These are phyloP conservation scores for Fennellomyces sp. DNA, from an alignment of 371 early-diverging fungal species.

Conservation along the genomic window DNA sequence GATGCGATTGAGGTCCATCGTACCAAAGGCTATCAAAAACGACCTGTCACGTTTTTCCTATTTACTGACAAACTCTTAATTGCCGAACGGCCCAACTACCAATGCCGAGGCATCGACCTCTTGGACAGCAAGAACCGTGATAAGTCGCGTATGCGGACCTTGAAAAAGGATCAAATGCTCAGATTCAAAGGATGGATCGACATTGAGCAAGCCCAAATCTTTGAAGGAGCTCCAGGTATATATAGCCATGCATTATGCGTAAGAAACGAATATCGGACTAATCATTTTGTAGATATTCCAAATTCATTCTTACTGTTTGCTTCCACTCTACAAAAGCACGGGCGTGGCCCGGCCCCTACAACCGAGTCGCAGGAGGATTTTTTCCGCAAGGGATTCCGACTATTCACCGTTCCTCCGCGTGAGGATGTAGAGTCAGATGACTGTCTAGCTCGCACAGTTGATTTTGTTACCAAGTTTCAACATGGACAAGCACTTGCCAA, in stretches of 20 bases:
- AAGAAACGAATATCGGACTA: background rate
- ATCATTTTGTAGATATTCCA: conserved; percentile 28
- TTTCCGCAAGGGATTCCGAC: conserved; percentile 35
- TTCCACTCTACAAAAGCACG: conserved; percentile 9
- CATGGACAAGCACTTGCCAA: conserved; percentile 31
- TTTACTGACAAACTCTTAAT: conserved; percentile 50
- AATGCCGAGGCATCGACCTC: conserved; percentile 23
- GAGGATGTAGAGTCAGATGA: conserved; percentile 10
- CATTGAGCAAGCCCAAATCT: conserved; percentile 42
- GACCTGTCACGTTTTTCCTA: conserved; percentile 44
- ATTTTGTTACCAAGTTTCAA: conserved; percentile 25
- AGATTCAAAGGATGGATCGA: conserved; percentile 56
- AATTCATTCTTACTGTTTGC: conserved; percentile 40
- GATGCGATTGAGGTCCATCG: conserved; percentile 47
- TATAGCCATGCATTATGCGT: too few relatives aligned
- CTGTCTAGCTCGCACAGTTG: background rate
- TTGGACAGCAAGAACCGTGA: conserved; percentile 13
- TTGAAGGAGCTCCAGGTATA: conserved; percentile 45
- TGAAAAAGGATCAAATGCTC: conserved; percentile 21
- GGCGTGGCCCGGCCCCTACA: conserved; percentile 12
- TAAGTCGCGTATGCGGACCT: conserved; percentile 7
- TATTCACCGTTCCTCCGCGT: conserved; percentile 25
- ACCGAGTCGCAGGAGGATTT: conserved; percentile 34
- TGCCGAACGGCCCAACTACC: conserved; percentile 39
- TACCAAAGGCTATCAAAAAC: conserved; percentile 22